phyloP scores from a whole-genome alignment of 305 asterid species.

The Fraxinus angustifolia region DNA sequence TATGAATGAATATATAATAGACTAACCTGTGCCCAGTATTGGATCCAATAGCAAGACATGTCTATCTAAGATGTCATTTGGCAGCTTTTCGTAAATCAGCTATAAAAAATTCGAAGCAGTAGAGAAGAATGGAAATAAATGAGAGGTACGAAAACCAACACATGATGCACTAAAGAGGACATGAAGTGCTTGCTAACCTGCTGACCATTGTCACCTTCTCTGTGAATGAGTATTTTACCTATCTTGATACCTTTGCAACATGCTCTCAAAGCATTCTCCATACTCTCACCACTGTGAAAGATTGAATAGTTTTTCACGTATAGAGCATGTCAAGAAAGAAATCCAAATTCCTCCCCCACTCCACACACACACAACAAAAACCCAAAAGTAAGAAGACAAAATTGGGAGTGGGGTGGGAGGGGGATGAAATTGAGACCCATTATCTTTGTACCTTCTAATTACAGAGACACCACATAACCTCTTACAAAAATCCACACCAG shows the following conservation, averaged over 20 bases:
- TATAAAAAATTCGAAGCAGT: conserved; percentile 29
- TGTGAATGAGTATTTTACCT: conserved; percentile 83
- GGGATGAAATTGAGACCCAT: not conserved
- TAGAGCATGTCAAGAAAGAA: not conserved
- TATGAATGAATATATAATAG: not conserved
- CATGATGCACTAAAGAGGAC: not conserved
- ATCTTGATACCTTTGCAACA: conserved; percentile 92
- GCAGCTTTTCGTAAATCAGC: conserved; percentile 86
- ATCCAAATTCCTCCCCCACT: not conserved
- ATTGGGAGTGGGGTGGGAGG: too few species aligned
- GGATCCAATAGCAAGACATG: conserved; percentile 87
- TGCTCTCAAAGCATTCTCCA: conserved; percentile 92
- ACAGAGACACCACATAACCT: conserved; percentile 96
- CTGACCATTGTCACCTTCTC: conserved; percentile 89
- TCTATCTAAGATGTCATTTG: conserved; percentile 74
- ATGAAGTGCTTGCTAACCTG: conserved; percentile 43
- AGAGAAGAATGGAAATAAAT: conserved; percentile 4
- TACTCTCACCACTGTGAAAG: conserved; percentile 80
- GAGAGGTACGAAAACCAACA: not conserved
- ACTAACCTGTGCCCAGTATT: conserved; percentile 80
- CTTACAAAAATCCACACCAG: conserved; percentile 97
- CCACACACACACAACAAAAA: not conserved
- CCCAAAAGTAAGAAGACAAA: not conserved
- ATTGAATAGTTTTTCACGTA: conserved; percentile 1
- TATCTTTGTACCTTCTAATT: conserved; percentile 70